These are phyloP conservation scores for Phoma sp. DNA, from an alignment of 2,329 filamentous ascomycete species.

Conservation along the genomic window DNA sequence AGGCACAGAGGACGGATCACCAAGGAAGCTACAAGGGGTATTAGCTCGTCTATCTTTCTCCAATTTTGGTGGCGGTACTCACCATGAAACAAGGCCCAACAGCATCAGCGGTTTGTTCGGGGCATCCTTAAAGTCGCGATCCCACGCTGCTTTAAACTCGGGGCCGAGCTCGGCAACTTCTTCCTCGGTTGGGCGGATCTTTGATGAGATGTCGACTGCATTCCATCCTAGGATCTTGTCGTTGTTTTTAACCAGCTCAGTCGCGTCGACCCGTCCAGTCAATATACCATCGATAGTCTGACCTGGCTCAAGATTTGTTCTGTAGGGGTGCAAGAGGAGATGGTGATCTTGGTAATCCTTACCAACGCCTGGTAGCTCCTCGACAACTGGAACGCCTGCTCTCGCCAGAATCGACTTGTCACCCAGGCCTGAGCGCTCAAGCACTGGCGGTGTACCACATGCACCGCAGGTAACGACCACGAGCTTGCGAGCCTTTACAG, in stretches of 20 bases:
- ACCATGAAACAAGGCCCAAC: slow-evolving; percentile 49
- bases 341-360: slow-evolving; percentile 71
- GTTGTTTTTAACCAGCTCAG: slow-evolving; percentile 56
- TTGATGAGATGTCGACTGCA: slow-evolving; percentile 62
- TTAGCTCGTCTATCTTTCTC: not conserved
- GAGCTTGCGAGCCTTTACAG: slow-evolving; percentile 61
- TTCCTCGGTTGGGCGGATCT: slow-evolving; percentile 62
- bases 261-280: slow-evolving; percentile 56
- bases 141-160: slow-evolving; percentile 62
- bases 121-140: slow-evolving; percentile 60
- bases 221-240: slow-evolving; percentile 66
- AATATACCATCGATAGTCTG: slow-evolving; percentile 65
- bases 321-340: slow-evolving; percentile 62
- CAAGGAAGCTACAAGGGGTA: slow-evolving; percentile 35
- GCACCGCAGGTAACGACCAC: slow-evolving; percentile 62
- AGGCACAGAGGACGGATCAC: slow-evolving; percentile 39
- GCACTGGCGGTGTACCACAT: slow-evolving; percentile 61
- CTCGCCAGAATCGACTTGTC: slow-evolving; percentile 57
- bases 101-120: slow-evolving; percentile 60
- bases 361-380: slow-evolving; percentile 68
- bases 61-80: slow-evolving; percentile 16
- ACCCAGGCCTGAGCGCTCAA: slow-evolving; percentile 71
- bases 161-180: slow-evolving; percentile 62
- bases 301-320: slow-evolving; percentile 52
- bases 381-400: slow-evolving; percentile 61